Evolutionary conservation across 257 asterid species (phyloP).

Genomic region (Ophiorrhiza pumila): DNA sequence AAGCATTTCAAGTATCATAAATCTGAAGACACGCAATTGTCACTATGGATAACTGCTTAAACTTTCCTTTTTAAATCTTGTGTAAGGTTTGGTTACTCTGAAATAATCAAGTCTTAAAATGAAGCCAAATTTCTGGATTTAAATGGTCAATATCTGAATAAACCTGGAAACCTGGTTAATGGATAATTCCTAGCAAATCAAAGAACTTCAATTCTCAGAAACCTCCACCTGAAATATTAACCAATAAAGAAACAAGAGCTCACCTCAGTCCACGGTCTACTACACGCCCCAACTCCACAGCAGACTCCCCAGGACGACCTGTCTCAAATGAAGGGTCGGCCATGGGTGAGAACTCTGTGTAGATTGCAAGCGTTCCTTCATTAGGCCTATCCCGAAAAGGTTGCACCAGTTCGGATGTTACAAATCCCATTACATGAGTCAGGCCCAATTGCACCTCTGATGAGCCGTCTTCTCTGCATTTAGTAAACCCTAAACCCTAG

Average conservation of each 20-base stretch:
- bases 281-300: conserved; percentile 92
- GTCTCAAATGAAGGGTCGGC: conserved; percentile 94
- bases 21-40: background rate
- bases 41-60: background rate
- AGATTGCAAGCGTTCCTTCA: conserved; percentile 82
- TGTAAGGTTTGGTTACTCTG: background rate
- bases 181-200: background rate
- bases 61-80: background rate
- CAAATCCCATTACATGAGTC: conserved; percentile 86
- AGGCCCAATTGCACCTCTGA: conserved; percentile 93
- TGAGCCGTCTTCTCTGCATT: conserved; percentile 88
- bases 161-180: background rate
- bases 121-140: background rate
- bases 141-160: background rate
- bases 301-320: conserved; percentile 89
- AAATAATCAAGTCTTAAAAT: background rate
- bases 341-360: conserved; percentile 95
- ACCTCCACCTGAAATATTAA: background rate
- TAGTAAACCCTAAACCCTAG: conserved; percentile 16
- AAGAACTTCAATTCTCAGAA: background rate
- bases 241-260: conserved; percentile 6
- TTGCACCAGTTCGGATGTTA: conserved; percentile 78
- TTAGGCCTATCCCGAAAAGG: conserved; percentile 91
- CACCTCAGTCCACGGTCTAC: conserved; percentile 97
- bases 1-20: background rate